These are phyloP conservation scores for Cladosporium phlei DNA, from an alignment of 2,329 filamentous ascomycete species.

Conservation along the genomic window DNA sequence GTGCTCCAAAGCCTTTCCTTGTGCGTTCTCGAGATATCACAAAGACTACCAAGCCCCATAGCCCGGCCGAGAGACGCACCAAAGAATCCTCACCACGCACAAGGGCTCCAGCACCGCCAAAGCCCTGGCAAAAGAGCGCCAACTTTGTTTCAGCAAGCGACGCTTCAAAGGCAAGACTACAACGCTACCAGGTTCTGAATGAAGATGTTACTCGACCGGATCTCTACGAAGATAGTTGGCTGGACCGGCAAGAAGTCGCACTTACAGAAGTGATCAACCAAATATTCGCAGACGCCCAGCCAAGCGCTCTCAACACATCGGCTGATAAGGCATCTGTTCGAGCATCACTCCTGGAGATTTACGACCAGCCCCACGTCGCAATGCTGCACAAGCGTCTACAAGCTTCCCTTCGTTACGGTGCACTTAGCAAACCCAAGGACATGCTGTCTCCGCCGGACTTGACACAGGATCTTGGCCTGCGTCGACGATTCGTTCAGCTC, in stretches of 20 bases:
- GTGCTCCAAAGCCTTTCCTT: not conserved
- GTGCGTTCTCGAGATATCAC: not conserved
- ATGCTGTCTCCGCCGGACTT: conserved; percentile 45
- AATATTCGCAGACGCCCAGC: conserved; percentile 44
- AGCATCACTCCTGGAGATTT: conserved; percentile 48
- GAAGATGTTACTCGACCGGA: conserved; percentile 54
- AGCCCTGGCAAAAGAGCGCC: conserved; percentile 7
- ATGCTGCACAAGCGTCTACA: conserved; percentile 54
- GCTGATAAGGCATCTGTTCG: conserved; percentile 32
- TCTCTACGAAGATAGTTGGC: conserved; percentile 60
- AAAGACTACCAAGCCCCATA: not conserved
- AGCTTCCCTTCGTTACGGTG: conserved; percentile 55
- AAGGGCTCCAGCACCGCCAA: conserved; percentile 1
- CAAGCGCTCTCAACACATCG: conserved; percentile 15
- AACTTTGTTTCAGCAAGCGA: conserved; percentile 8
- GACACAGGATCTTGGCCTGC: conserved; percentile 54
- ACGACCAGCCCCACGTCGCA: conserved; percentile 49
- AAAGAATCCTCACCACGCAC: conserved; percentile 1
- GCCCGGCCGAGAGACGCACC: not conserved
- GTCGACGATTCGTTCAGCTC: conserved; percentile 52
- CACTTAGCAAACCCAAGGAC: conserved; percentile 53
- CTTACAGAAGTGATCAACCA: conserved; percentile 58
- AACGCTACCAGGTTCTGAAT: conserved; percentile 47
- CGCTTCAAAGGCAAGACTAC: conserved; percentile 26
- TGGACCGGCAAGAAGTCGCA: conserved; percentile 57